Evolutionary conservation across 768 basidiomycete species (phyloP), one percentile per base, ranked within the genome.

Genomic region (Collybia nuda): DNA sequence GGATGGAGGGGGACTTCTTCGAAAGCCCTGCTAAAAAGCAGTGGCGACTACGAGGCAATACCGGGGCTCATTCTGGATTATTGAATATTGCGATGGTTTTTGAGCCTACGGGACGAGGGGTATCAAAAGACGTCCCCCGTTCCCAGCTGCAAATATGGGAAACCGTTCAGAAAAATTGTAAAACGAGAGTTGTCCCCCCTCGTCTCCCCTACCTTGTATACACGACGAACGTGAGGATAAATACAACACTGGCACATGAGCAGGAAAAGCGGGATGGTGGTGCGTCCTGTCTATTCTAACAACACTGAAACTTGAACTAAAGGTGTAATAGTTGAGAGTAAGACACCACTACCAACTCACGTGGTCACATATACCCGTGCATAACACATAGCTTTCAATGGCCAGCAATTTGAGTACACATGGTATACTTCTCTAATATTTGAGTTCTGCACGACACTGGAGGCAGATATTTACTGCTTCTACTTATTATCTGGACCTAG

Each of bases 101-200:
- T 14, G 37, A 39, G 26, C 47, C 47, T 7, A 48, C 47, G 1
- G 38, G 47, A 3, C 36, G 38, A 26, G 36, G 17, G 6, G 26
- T 39, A 2, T 28, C 38, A 7, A 48, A 48, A 38, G 26, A 28
- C 14, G 47, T 48, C 12, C 37, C 37, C 5, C 22, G 38, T 4
- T 17, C 26, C 18, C 47, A 48, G 24, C 37, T 48, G 15, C 12
- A n/a, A n/a, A 9, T 48, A 6, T 48, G 47, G 47, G 24, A 48
- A 18, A 48, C 40, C 15, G 17, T 26, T 24, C 47, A 29, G 28
- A 39, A 23, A 18, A 22, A 26, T 23, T 36, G 40, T n/a, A 48
- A 19, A 38, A 39, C 18, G 28, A 48, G 37, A 22, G 24, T 24
- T 14, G 40, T 37, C 17, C 46, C 46, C 17, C 46, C 46, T 17